phyloP scores from a whole-genome alignment of 495 filamentous ascomycete species.

The Aspergillus kassunensis region DNA sequence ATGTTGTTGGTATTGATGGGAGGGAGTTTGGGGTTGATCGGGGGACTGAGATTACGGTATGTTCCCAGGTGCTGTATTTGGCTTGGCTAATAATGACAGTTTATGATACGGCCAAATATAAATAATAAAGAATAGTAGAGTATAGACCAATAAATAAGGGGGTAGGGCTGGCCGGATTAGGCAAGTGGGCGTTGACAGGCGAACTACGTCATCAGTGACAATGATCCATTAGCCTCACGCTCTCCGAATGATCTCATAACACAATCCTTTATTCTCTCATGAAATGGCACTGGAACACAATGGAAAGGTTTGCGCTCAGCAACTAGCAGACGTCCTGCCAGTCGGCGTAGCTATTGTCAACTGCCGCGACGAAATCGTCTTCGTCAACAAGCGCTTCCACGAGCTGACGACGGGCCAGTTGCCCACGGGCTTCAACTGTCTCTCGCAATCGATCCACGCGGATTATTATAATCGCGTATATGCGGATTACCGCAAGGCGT shows the following conservation, averaged over 20 bases:
- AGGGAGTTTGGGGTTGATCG: slow-evolving; percentile 20
- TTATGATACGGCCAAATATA: background rate
- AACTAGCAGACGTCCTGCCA: slow-evolving; percentile 28
- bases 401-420: slow-evolving; percentile 10
- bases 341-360: slow-evolving; percentile 25
- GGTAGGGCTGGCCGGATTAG: background rate
- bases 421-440: slow-evolving; percentile 13
- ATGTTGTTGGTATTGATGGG: slow-evolving; percentile 33
- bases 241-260: no score
- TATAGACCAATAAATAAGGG: no score
- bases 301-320: slow-evolving; percentile 17
- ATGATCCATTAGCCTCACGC: no score
- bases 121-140: background rate
- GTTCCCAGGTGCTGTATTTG: background rate
- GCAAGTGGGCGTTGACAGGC: no score
- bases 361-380: slow-evolving; percentile 17
- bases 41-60: background rate
- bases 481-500: slow-evolving; percentile 8
- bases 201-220: no score
- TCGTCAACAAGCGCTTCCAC: slow-evolving; percentile 21
- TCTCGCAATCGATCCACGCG: slow-evolving; percentile 18
- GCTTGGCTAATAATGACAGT: background rate
- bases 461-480: slow-evolving; percentile 20
- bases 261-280: slow-evolving; percentile 6
- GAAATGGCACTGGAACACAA: background rate